Evolutionary conservation across 164 flowering plant species (phyloP).

Genomic region (Annona cherimola): DNA sequence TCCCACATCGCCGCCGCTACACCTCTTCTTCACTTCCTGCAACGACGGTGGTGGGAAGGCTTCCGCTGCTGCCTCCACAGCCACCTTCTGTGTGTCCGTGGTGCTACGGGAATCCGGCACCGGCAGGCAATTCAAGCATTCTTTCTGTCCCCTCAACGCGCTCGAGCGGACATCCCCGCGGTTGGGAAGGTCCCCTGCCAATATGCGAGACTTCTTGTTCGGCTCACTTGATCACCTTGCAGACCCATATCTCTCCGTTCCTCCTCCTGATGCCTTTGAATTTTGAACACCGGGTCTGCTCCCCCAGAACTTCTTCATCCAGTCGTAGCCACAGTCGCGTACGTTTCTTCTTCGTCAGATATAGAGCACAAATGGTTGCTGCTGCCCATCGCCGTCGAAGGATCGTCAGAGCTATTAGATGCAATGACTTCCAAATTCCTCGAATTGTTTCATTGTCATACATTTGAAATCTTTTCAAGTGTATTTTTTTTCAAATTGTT

Average conservation of each 20-base stretch:
- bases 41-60: conserved; percentile 11
- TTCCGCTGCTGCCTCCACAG: conserved; percentile 20
- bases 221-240: conserved; percentile 60
- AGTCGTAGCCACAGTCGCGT: neutral
- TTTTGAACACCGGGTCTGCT: conserved; percentile 65
- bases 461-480: too few species aligned
- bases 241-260: conserved; percentile 45
- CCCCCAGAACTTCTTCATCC: conserved; percentile 61
- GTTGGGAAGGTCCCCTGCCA: conserved; percentile 57
- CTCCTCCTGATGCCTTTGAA: conserved; percentile 58
- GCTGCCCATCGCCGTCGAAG: neutral
- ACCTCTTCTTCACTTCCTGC: too few species aligned
- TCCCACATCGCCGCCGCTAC: too few species aligned
- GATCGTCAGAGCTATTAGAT: neutral
- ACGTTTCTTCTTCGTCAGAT: neutral
- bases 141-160: conserved; percentile 24
- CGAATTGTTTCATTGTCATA: too few species aligned
- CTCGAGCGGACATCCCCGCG: conserved; percentile 30
- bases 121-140: conserved; percentile 20
- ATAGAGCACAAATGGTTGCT: neutral
- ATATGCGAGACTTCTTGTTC: conserved; percentile 41
- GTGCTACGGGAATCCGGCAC: conserved; percentile 16
- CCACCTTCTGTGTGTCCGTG: conserved; percentile 19
- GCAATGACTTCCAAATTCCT: too few species aligned
- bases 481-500: too few species aligned